Percentiles rank a stretch among this genome's conserved stretches.
Evolutionary conservation across 228 moss, liverwort and hornwort genomes (phyloP).

Genomic region (Sphagnum fallax): DNA sequence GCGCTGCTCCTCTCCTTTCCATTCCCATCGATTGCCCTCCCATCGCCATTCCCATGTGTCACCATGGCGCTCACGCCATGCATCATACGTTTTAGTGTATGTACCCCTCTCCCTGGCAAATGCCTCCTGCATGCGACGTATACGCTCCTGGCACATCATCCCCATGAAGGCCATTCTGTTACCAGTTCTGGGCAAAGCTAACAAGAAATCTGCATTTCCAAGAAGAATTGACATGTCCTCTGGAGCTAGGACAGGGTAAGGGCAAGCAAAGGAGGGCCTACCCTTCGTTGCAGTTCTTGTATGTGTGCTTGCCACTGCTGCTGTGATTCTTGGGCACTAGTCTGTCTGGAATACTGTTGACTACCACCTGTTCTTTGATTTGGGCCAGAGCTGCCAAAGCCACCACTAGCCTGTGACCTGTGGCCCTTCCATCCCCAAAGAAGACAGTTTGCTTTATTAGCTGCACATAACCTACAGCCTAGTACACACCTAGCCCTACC

Average conservation of each 20-base stretch:
- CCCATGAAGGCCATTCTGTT: conserved; percentile 10
- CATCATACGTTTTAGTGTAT: conserved; percentile 50
- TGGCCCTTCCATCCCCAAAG: conserved; percentile 69
- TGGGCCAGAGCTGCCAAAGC: conserved; percentile 37
- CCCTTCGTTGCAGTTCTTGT: conserved; percentile 51
- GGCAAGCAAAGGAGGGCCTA: conserved; percentile 1
- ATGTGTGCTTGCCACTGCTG: conserved; percentile 44
- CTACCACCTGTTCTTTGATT: conserved; percentile 27
- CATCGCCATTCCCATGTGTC: conserved; percentile 95
- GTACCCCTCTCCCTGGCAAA: conserved; percentile 66
- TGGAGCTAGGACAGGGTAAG: not conserved
- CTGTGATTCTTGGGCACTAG: conserved; percentile 40
- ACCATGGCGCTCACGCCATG: conserved; percentile 87
- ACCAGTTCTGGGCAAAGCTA: conserved; percentile 1
- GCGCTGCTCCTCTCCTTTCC: conserved; percentile 72
- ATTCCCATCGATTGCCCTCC: conserved; percentile 84
- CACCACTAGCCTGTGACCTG: conserved; percentile 62
- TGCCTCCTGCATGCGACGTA: conserved; percentile 75
- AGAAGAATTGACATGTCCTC: not conserved
- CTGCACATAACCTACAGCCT: not conserved
- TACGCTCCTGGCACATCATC: conserved; percentile 47
- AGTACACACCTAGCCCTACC: not conserved
- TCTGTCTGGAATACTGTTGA: conserved; percentile 15
- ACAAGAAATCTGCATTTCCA: not conserved
- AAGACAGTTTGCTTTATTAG: not conserved